Evolutionary conservation across 1,284 basidiomycete species (phyloP), one percentile per base, ranked within the genome.

Genomic region (Microbotryum violaceum): DNA sequence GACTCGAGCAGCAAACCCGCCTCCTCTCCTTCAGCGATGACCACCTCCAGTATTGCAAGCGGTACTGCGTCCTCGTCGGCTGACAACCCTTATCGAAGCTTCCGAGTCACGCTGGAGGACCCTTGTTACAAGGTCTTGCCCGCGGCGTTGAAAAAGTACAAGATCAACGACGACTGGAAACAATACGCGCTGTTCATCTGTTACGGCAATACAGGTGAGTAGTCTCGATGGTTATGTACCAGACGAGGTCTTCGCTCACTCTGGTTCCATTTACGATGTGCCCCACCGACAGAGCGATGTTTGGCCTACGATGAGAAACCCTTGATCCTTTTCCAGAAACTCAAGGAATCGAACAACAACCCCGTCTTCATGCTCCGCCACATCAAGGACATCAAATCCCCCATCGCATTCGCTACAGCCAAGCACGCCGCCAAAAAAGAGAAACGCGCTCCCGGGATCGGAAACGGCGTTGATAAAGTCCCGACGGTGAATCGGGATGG

Each of bases 111-210:
- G 66, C 77, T 98, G 64, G 94, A 98, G 64, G 96, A 98, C 75
- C 94, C 96, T 0, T 96, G 93, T 59, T 94, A 89, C 86, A 97
- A 96, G 73, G 94, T 99, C 20, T 79, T 99, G 20, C 94, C 96
- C 0, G 93, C 94, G 0, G 96, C 96, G 20, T 79, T 99, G 67
- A 97, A 97, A 78, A 97, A 97, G 77, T 99, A 98, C 78, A 91
- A 91, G 74, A 97, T 98, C 77, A 93, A 93, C 73, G 96, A 98
- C 71, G 93, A 92, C 75, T 98, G 94, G 93, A 87, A 91, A 79
- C 88, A 91, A 72, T 98, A 98, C 78, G 96, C 94, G 27, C 87
- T 99, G 83, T 98, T 99, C 77, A 97, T 98, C 68, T 97, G 93
- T 73, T 97, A 93, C 75, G 93, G 91, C 18, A 86, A 87, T 63